Evolutionary conservation across 345 rosid genomes (phyloP).

Genomic region (Clausena lansium): DNA sequence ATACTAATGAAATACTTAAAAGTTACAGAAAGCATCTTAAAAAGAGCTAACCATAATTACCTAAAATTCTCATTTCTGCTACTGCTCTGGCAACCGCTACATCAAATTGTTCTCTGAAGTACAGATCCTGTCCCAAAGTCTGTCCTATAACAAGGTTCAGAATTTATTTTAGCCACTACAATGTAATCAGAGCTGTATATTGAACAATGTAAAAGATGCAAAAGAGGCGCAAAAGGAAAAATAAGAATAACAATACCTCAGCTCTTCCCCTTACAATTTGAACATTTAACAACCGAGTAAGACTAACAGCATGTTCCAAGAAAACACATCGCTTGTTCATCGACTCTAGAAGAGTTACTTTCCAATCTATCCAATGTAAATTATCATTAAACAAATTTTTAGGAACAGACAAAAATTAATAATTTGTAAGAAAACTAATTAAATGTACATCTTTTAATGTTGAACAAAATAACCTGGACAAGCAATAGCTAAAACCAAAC

Average conservation of each 20-base stretch:
- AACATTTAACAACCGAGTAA: conserved; percentile 66
- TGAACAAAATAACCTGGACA: conserved; percentile 47
- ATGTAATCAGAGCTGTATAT: neutral
- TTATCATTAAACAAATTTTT: neutral
- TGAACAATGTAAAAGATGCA: neutral
- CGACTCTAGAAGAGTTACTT: conserved; percentile 82
- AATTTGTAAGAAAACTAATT: neutral
- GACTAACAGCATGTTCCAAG: conserved; percentile 73
- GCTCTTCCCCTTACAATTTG: conserved; percentile 81
- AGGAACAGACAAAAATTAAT: neutral
- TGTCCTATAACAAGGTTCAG: conserved; percentile 44
- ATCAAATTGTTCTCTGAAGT: conserved; percentile 80
- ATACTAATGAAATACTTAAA: conserved; percentile 16
- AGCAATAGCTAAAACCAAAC: conserved; percentile 79
- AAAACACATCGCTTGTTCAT: conserved; percentile 80
- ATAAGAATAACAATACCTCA: conserved; percentile 48
- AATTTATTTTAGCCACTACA: conserved; percentile 9
- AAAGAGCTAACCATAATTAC: conserved; percentile 30
- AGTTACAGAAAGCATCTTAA: neutral
- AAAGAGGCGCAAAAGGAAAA: neutral
- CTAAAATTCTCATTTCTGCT: conserved; percentile 90
- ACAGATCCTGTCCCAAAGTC: conserved; percentile 60
- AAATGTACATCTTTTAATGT: neutral
- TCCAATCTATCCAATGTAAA: conserved; percentile 53
- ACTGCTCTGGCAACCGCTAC: conserved; percentile 95